Evolutionary conservation across 2,329 filamentous ascomycete genomes (phyloP), one percentile per base, ranked within the genome.

Genomic region (Colletotrichum sp.): DNA sequence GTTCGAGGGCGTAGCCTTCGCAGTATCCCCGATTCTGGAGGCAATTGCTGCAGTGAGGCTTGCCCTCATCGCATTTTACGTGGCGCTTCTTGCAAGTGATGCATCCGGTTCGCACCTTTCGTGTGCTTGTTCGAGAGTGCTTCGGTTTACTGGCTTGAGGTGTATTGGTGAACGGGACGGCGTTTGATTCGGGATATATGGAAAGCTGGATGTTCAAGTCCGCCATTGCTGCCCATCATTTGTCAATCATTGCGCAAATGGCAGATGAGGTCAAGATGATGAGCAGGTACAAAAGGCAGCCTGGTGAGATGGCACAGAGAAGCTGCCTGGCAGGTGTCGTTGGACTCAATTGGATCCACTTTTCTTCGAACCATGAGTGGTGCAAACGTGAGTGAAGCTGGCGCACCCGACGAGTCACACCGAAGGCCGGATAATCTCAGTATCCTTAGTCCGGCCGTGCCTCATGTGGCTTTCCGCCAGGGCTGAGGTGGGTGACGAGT

Each of bases 21-120:
- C 78, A 79, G 10, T 68, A 52, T 3, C 78, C 68, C 18, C 67
- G 62, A 63, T 15, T 63, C n/a, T 63, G 67, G 32, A 77, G 76
- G 13, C 78, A 79, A 10, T 78, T 79, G 10, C 22, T 30, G 64
- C 78, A 79, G 32, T 77, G 44, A 9, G 78, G 77, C 30, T 78
- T 78, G 9, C 62, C 44, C 59, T 79, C 78, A 32, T 79, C 78
- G 69, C 78, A 79, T 55, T 78, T 79, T 13, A 79, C 36, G 18
- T 71, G 76, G 16, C 78, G 77, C 44, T 71, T 78, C 60, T 78
- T 77, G 69, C 78, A 78, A 5, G 78, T 78, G 13, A 77, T 62
- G 59, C 78, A 79, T 9, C 78, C 78, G 7, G 75, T 73, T 12
- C 75, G 70, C n/a, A 77, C 77, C 48, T 78, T 79, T 60, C 48